Percentiles rank a stretch among this genome's conserved stretches.
phyloP scores from a whole-genome alignment of 805 yeast species.

The Monosporozyma yasuniensis region DNA sequence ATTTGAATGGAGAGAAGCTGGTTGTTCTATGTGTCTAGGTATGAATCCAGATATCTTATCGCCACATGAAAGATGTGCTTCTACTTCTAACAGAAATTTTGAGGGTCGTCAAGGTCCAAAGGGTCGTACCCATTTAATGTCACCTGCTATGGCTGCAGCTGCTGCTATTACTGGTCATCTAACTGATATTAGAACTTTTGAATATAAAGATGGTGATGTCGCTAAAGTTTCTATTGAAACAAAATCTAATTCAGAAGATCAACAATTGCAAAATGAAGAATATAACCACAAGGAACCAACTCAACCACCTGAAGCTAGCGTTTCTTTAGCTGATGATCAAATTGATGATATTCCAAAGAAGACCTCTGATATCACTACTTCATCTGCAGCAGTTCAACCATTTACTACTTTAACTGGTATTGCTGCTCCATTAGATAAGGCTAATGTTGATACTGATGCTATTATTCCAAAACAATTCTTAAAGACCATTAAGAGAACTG shows the following conservation, averaged over 20 bases:
- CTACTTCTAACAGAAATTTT: slow-evolving; percentile 96
- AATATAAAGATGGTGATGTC: slow-evolving; percentile 49
- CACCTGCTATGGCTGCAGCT: slow-evolving; percentile 99
- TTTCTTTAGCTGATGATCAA: slow-evolving; percentile 44
- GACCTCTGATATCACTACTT: slow-evolving; percentile 21
- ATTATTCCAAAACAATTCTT: slow-evolving; percentile 97
- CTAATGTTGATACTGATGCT: slow-evolving; percentile 97
- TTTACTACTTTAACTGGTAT: slow-evolving; percentile 71
- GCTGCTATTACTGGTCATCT: slow-evolving; percentile 90
- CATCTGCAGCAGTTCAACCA: slow-evolving; percentile 55
- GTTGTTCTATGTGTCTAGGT: slow-evolving; percentile 98
- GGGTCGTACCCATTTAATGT: slow-evolving; percentile 94
- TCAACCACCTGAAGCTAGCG: slow-evolving; percentile 43
- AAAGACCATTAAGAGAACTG: slow-evolving; percentile 96
- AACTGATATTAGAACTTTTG: slow-evolving; percentile 79
- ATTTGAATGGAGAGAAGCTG: slow-evolving; percentile 99
- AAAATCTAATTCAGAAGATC: slow-evolving; percentile 38
- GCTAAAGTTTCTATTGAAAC: slow-evolving; percentile 45
- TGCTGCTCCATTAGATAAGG: slow-evolving; percentile 90
- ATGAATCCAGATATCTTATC: slow-evolving; percentile 97
- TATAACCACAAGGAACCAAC: slow-evolving; percentile 59
- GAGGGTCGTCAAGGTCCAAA: slow-evolving; percentile 98
- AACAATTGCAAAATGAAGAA: slow-evolving; percentile 55
- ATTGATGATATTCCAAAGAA: slow-evolving; percentile 53
- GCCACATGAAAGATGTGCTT: slow-evolving; percentile 96